A percentile compares a stretch with the other conserved stretches of the same genome.
Evolutionary conservation across 164 flowering plant genomes (phyloP).

Genomic region (Piper longum): DNA sequence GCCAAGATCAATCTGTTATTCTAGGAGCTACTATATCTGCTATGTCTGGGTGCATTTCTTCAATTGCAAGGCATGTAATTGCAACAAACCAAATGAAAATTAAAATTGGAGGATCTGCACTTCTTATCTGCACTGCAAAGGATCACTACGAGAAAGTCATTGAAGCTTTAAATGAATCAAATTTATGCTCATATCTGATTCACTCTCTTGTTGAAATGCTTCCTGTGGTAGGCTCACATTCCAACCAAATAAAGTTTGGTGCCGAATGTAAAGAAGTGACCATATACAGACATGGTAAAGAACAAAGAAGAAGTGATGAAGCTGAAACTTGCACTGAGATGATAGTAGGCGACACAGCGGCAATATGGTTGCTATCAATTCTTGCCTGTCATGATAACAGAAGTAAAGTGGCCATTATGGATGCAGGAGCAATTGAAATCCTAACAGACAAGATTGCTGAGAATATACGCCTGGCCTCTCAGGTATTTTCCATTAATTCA

Average conservation of each 20-base stretch:
- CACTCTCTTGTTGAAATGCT: constrained; percentile 79
- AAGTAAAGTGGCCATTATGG: constrained; percentile 62
- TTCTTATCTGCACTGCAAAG: constrained; percentile 83
- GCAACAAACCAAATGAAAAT: constrained; percentile 37
- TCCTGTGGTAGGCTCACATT: constrained; percentile 15
- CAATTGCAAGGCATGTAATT: constrained; percentile 65
- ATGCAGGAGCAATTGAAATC: constrained; percentile 85
- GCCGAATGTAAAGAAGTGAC: constrained; percentile 28
- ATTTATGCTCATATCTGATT: constrained; percentile 39
- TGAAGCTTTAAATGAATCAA: constrained; percentile 55
- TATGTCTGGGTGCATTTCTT: constrained; percentile 52
- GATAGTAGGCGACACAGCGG: constrained; percentile 49
- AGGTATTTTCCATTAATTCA: constrained; percentile 33
- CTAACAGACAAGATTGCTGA: constrained; percentile 66
- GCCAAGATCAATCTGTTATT: constrained; percentile 51
- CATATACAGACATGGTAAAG: constrained; percentile 41
- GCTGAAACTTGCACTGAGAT: constrained; percentile 26
- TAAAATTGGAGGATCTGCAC: constrained; percentile 84
- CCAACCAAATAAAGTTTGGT: constrained; percentile 13
- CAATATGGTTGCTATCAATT: constrained; percentile 69
- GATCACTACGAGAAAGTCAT: constrained; percentile 54
- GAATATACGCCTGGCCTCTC: constrained; percentile 31
- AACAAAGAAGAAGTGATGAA: constrained; percentile 25
- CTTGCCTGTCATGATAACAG: constrained; percentile 75
- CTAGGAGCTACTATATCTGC: constrained; percentile 48